Base-by-base conservation (phyloP, 2,329 filamentous ascomycete genomes). In the Pseudopithomyces chartarum region DNA sequence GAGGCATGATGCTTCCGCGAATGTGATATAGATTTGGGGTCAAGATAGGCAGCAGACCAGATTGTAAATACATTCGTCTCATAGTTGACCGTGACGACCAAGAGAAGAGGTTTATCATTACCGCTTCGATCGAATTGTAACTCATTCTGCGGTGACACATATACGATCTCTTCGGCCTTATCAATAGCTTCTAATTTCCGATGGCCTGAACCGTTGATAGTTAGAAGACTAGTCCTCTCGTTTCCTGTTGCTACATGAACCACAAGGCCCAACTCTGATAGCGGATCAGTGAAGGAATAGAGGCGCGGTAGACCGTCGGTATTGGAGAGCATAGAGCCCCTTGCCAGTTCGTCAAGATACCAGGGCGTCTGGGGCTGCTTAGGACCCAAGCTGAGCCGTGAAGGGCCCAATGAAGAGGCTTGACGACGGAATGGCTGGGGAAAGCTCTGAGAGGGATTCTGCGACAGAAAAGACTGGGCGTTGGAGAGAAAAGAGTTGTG, bases 191-290 rank as follows among this genome's bases (percentile, higher is more conserved):
- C 81, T 55, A 81, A 69, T 38, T 58, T 73, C 46, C 73, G 65
- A 65, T 71, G 69, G 15, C 69, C 67, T 29, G 70, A 72, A 43
- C 68, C 66, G 53, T 66, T 67, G 15, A 60, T 58, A n/a, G 67
- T 67, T 34, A 75, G 60, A 26, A 74, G 59, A 53, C 68, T 60
- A 33, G 57, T 63, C 47, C 70, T 65, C 49, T 71, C 69, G 52
- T 66, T 62, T 42, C 65, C 64, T 13, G 65, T 67, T 44, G 69
- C 63, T 15, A 70, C 69, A 53, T 69, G 67, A 39, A 95, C 90
- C 17, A 97, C 87, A 42, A 97, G 79, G 1, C 93, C 94, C 67
- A 97, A 83, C 65, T 97, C 93, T 2, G 91, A 85, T 55, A 97
- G 80, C 2, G 94, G 94, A 69, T 96, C 91, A 2, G 90, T 92